These are phyloP conservation scores for Basidioascus undulatus DNA, from an alignment of 768 basidiomycete species.

Conservation along the genomic window DNA sequence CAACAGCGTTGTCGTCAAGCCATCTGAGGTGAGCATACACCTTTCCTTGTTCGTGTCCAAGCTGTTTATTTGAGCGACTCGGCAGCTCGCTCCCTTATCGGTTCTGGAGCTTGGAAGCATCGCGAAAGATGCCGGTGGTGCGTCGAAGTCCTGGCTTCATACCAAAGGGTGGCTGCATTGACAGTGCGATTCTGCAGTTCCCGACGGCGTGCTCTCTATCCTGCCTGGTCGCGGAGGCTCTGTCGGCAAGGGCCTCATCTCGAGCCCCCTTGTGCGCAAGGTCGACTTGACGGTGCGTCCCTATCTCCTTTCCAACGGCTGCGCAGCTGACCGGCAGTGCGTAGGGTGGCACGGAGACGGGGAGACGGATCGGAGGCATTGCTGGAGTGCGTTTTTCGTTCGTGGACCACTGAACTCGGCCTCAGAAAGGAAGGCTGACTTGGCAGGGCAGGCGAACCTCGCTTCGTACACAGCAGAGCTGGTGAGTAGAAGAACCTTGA, in stretches of 20 bases:
- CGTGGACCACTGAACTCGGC: too few species aligned
- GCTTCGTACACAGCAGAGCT: constrained; percentile 57
- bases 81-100: constrained; percentile 45
- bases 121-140: constrained; percentile 40
- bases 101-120: constrained; percentile 52
- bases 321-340: not conserved
- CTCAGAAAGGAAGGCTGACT: too few species aligned
- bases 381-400: too few species aligned
- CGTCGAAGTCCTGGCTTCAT: constrained; percentile 4
- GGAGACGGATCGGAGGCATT: constrained; percentile 40
- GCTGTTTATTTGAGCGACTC: not conserved
- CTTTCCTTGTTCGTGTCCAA: not conserved
- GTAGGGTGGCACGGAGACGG: constrained; percentile 56
- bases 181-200: constrained; percentile 26
- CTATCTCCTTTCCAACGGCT: not conserved
- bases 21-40: constrained; percentile 35
- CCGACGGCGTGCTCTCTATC: constrained; percentile 41
- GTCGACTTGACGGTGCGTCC: constrained; percentile 51
- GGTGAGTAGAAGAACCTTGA: too few species aligned
- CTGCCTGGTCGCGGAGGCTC: constrained; percentile 40
- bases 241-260: constrained; percentile 40
- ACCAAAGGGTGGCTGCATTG: too few species aligned
- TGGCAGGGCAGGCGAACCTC: too few species aligned
- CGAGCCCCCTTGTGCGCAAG: constrained; percentile 41
- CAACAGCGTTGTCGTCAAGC: constrained; percentile 58